Conservation (phyloP, 208 protist genomes). For the Kentomonas sorsogonicus region DNA sequence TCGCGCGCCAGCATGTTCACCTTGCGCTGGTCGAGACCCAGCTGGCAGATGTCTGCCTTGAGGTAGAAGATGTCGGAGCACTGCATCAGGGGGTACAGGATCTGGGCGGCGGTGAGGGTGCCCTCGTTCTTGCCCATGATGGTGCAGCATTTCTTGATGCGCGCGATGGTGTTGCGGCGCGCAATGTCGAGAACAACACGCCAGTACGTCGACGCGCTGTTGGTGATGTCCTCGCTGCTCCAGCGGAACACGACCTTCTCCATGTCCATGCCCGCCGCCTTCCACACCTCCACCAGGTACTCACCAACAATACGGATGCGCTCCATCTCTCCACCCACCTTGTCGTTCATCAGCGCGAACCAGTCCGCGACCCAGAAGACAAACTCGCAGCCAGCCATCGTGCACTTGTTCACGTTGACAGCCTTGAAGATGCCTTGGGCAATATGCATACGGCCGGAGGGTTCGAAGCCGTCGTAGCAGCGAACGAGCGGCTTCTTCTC, state of each 20-base stretch:
- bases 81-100: conserved; percentile 99
- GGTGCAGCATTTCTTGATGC: conserved; percentile 97
- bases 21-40: conserved; percentile 99
- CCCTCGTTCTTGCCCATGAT: conserved; percentile 98
- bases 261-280: conserved; percentile 98
- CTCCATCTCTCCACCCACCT: conserved; percentile 97
- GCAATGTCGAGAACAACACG: conserved; percentile 96
- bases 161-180: conserved; percentile 89
- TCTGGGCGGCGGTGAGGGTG: conserved; percentile 96
- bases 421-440: conserved; percentile 99
- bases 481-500: conserved; percentile 89
- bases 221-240: conserved; percentile 96
- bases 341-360: conserved; percentile 99
- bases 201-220: conserved; percentile 95
- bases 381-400: conserved; percentile 93
- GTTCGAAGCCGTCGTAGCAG: conserved; percentile 99
- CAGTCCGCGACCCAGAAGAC: conserved; percentile 99
- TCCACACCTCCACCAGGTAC: conserved; percentile 99
- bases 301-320: conserved; percentile 96
- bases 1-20: conserved; percentile 99
- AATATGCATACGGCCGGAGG: conserved; percentile 99
- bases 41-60: conserved; percentile 98
- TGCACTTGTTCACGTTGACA: conserved; percentile 99
- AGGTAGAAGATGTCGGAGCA: conserved; percentile 99
- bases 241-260: conserved; percentile 96